A percentile compares a stretch with the other conserved stretches of the same genome.
phyloP scores from a whole-genome alignment of 345 rosid genomes.

The Acer yangbiense region DNA sequence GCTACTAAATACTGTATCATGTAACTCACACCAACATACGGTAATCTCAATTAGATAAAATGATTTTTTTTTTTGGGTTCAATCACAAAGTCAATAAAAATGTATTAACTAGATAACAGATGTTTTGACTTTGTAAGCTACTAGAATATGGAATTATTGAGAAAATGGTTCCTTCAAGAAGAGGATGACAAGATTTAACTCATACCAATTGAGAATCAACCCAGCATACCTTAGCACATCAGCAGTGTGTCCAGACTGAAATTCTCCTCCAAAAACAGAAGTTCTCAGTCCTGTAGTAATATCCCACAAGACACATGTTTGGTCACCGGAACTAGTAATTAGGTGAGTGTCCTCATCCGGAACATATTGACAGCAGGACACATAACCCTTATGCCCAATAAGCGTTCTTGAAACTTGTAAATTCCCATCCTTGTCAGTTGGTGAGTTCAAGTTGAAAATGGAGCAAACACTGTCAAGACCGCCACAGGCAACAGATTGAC shows the following conservation, averaged over 20 bases:
- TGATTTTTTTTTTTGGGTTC: neutral
- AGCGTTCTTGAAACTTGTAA: slow-evolving; percentile 77
- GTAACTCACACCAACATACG: neutral
- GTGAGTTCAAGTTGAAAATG: slow-evolving; percentile 85
- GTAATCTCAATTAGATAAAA: slow-evolving; percentile 5
- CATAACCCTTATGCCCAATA: slow-evolving; percentile 90
- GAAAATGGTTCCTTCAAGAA: neutral
- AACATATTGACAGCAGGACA: slow-evolving; percentile 91
- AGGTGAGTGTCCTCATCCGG: slow-evolving; percentile 88
- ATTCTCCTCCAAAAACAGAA: slow-evolving; percentile 95
- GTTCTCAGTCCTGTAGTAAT: slow-evolving; percentile 91
- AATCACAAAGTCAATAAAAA: neutral
- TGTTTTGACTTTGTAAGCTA: neutral
- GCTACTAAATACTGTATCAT: neutral
- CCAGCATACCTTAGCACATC: slow-evolving; percentile 78
- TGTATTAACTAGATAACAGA: neutral
- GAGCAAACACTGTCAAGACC: slow-evolving; percentile 96
- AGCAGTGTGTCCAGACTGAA: slow-evolving; percentile 95
- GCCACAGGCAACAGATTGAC: slow-evolving; percentile 96
- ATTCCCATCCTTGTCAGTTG: slow-evolving; percentile 81
- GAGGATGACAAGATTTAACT: slow-evolving; percentile 5
- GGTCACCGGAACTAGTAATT: slow-evolving; percentile 89
- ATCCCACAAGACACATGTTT: slow-evolving; percentile 95
- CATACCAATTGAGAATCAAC: slow-evolving; percentile 15
- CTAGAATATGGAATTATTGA: neutral